Base-by-base conservation (phyloP, 2,329 filamentous ascomycete genomes). In the Elsinoe arachidis region DNA sequence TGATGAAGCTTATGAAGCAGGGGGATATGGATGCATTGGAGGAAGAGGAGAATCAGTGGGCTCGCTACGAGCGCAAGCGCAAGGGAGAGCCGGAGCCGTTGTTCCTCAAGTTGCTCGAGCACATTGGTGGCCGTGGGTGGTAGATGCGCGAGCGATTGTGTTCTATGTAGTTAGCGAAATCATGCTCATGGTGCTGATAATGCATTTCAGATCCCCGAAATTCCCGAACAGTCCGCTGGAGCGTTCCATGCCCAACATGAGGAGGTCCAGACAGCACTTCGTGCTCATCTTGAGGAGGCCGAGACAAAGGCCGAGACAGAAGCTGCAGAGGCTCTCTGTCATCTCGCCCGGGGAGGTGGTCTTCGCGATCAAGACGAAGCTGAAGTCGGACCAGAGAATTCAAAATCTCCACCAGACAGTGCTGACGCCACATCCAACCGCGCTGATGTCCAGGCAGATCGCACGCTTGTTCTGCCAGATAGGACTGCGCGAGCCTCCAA, bases 11-110 rank as follows among this genome's bases (percentile, higher is more conserved):
- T 15, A 30, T n/a, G 33, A 56, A n/a, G 55, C 26, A 46, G 21
- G 30, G 43, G 5, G 14, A 56, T 11, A 11, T 35, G 11, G 41
- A 56, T n/a, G 55, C 23, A 4, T 14, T 35, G 30, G 14, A 26
- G 30, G 17, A n/a, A 17, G 55, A 56, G 23, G 43, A 56, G 55
- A 12, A 35, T 11, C 17, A n/a, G 19, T 56, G 55, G 55, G 55
- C 49, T 37, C 49, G 49, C 33, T 39, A 14, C 26, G 49, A 53
- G 49, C 49, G 49, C n/a, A n/a, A 39, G 49, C 49, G 34, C 19
- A 53, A 26, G 19, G 49, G 49, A 10, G 49, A 53, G 35, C n/a
- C 11, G 7, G 49, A 53, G 15, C 49, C 49, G 11, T 10, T 23
- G 2, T n/a, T 53, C 14, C 46, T 33, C 33, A 30, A 30, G 7